Evolutionary conservation across 2,329 filamentous ascomycete genomes (phyloP).

Genomic region (Alternaria sp.): DNA sequence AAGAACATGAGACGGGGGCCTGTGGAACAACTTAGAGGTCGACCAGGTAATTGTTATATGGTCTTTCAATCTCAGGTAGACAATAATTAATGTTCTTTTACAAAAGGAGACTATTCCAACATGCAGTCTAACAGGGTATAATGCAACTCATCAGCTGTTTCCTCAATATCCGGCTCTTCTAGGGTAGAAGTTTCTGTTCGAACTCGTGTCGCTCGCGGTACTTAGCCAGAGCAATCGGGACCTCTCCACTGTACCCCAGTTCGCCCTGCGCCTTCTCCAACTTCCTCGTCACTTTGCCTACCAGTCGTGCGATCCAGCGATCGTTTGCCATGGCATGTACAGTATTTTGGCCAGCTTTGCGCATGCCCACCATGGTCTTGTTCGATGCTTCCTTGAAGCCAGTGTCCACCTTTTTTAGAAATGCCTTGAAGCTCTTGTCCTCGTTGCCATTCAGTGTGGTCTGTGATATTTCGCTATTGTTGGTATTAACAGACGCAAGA

Average conservation of each 20-base stretch:
- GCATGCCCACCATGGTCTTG: constrained; percentile 57
- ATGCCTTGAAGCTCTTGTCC: constrained; percentile 36
- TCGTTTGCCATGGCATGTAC: constrained; percentile 60
- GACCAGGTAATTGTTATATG: neutral
- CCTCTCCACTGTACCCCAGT: constrained; percentile 60
- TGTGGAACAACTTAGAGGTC: too few relatives aligned
- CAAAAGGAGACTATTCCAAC: neutral
- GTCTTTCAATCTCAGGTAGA: neutral
- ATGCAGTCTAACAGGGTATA: constrained; percentile 8
- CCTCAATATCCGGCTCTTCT: neutral
- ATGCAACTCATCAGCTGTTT: constrained; percentile 3
- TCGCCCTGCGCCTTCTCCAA: constrained; percentile 61
- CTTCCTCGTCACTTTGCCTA: constrained; percentile 61
- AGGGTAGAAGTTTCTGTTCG: constrained; percentile 48
- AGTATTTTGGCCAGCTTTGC: constrained; percentile 56
- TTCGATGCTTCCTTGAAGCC: constrained; percentile 45
- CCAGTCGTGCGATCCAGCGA: constrained; percentile 63
- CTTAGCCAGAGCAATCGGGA: constrained; percentile 55
- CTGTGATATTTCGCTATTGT: constrained; percentile 24
- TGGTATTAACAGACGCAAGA: constrained; percentile 32
- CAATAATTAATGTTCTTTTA: neutral
- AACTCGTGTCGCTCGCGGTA: constrained; percentile 50
- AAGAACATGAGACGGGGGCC: too few relatives aligned
- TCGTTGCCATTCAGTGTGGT: constrained; percentile 23
- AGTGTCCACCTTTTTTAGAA: constrained; percentile 35